Conservation (phyloP, 352 stramenopile genomes). For the Globisporangium cederbergense region DNA sequence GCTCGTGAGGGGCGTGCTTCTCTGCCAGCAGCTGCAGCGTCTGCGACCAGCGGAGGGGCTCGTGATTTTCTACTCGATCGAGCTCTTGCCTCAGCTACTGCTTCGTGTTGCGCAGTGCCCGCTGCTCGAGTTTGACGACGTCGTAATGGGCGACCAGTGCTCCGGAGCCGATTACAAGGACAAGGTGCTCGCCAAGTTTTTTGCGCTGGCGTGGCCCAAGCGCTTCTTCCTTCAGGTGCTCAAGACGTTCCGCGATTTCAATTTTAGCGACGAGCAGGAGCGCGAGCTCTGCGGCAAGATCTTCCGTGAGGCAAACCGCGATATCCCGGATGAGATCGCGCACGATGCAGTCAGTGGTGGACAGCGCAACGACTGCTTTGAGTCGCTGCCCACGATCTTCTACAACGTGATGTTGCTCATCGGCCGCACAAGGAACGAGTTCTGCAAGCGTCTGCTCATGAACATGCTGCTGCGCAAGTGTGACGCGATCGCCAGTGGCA, state of each 20-base stretch:
- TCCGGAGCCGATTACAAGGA: slow-evolving; percentile 31
- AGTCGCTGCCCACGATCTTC: slow-evolving; percentile 38
- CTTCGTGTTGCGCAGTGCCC: slow-evolving; percentile 30
- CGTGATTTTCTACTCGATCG: slow-evolving; percentile 37
- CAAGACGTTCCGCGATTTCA: slow-evolving; percentile 44
- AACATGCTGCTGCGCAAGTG: slow-evolving; percentile 38
- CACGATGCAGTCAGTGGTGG: background rate
- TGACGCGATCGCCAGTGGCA: slow-evolving; percentile 10
- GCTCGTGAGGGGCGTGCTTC: slow-evolving; percentile 26
- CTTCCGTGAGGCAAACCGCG: slow-evolving; percentile 30
- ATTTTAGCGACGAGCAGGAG: slow-evolving; percentile 28
- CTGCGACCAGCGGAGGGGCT: slow-evolving; percentile 20
- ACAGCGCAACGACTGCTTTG: slow-evolving; percentile 21
- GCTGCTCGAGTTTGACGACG: slow-evolving; percentile 21
- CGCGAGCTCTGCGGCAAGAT: slow-evolving; percentile 39
- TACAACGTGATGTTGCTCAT: slow-evolving; percentile 40
- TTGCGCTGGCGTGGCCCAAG: slow-evolving; percentile 32
- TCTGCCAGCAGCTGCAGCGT: slow-evolving; percentile 25
- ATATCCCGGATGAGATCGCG: slow-evolving; percentile 21
- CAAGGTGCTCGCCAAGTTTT: slow-evolving; percentile 29
- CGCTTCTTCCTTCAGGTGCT: slow-evolving; percentile 50
- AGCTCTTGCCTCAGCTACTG: slow-evolving; percentile 42
- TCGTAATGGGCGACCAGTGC: slow-evolving; percentile 18
- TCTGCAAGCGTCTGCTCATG: slow-evolving; percentile 36
- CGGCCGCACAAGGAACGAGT: slow-evolving; percentile 21